Percentiles rank a stretch among this genome's conserved stretches.
Evolutionary conservation across 495 filamentous ascomycete genomes (phyloP).

Genomic region (Clavariopsis aquatica): DNA sequence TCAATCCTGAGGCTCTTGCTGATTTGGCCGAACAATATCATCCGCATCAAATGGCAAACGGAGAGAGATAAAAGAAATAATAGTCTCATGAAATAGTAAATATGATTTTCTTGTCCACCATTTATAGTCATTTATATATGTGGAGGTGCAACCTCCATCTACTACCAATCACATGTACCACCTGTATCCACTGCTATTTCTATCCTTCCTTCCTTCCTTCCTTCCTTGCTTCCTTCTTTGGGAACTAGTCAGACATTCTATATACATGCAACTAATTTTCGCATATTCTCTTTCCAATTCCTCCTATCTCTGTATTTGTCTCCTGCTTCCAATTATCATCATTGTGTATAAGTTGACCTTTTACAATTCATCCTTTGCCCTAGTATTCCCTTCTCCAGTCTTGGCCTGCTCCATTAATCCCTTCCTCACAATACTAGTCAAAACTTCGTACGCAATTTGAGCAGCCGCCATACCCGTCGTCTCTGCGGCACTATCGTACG

Average conservation of each 20-base stretch:
- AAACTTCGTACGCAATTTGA: slow-evolving; percentile 50
- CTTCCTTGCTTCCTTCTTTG: too few relatives aligned
- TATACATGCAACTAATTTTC: too few relatives aligned
- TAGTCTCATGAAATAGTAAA: slow-evolving; percentile 11
- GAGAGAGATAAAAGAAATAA: not conserved
- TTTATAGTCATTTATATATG: not conserved
- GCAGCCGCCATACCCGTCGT: slow-evolving; percentile 53
- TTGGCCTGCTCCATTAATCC: slow-evolving; percentile 42
- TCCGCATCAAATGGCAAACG: too few relatives aligned
- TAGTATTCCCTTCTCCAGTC: slow-evolving; percentile 21
- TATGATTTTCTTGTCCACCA: slow-evolving; percentile 1
- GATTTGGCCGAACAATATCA: too few relatives aligned
- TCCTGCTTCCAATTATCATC: too few relatives aligned
- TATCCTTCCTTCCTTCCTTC: too few relatives aligned
- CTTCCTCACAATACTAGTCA: slow-evolving; percentile 49
- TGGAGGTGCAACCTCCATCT: not conserved
- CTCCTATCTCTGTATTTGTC: too few relatives aligned
- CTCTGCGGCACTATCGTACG: slow-evolving; percentile 54
- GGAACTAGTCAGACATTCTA: too few relatives aligned
- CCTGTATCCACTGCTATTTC: too few relatives aligned
- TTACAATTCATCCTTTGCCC: slow-evolving; percentile 43
- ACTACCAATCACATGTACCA: too few relatives aligned
- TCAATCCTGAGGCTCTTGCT: too few relatives aligned
- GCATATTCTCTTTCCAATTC: too few relatives aligned
- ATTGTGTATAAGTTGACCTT: not conserved